Base-by-base conservation (phyloP, 2,329 filamentous ascomycete species). In the Fusarium azukiicola region DNA sequence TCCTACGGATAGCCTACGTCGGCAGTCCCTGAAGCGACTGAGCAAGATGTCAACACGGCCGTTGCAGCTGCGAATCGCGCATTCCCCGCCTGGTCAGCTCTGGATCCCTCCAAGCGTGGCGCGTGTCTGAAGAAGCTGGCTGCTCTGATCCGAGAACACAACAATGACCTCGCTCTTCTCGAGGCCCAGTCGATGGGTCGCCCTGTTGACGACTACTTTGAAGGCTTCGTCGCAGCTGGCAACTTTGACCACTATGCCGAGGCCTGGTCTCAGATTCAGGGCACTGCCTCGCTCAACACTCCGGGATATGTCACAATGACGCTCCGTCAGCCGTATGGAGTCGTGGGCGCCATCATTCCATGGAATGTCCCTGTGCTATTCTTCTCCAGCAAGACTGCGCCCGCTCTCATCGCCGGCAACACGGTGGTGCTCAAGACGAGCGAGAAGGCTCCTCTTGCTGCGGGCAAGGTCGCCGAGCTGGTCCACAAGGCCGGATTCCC, bases 401-500 rank as follows among this genome's bases (percentile, higher is more conserved):
- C 79, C 0, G 79, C 79, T 3, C 32, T 81, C 4, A 80, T 80
- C 7, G 69, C 79, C 4, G 79, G 79, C 2, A 81, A 81, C 12
- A 81, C 79, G 0, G 77, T 81, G 3, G 75, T 81, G 3, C 42
- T 81, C 4, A 81, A 81, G 19, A 71, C 73, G 0, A 81, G 79
- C n/a, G 79, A 81, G 16, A 81, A 81, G 23, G 77, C 79, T 10
- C 79, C 79, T 1, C 75, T 81, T 9, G 75, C 71, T 5, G 70
- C 74, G 6, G 79, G 73, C 14, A 81, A 80, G 3, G 40, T 88
- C 3, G 87, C 86, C 2, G 92, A 92, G 44, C 88, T 97, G 21
- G 90, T 96, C 76, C 91, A 93, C 75, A 90, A 96, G 79, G 95
- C 95, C 5, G 96, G 95, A 0, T 96, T 97, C 82, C 95, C 95